Percentiles rank a stretch among this genome's conserved stretches.
Evolutionary conservation across 139 green algal genomes (phyloP).

Genomic region (Raphidocelis subcapitata): DNA sequence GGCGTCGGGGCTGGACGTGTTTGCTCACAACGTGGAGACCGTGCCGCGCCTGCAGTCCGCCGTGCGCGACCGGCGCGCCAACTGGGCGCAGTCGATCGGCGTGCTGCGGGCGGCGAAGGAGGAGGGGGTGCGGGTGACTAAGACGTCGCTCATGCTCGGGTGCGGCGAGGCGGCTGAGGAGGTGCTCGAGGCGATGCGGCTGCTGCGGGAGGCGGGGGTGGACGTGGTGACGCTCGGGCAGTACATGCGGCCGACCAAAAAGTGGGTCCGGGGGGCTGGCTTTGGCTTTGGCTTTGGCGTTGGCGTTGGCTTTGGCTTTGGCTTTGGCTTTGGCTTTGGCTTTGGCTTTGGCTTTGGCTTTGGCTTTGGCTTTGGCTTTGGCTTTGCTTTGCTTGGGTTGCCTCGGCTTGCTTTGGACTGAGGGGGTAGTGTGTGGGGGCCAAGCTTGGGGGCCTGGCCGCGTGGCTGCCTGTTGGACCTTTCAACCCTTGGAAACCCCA

Average conservation of each 20-base stretch:
- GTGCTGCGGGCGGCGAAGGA: constrained; percentile 88
- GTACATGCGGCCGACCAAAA: constrained; percentile 98
- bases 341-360: too few species aligned
- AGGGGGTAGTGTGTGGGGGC: too few species aligned
- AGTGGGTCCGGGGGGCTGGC: constrained; percentile 7
- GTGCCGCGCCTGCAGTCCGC: constrained; percentile 68
- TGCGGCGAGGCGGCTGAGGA: constrained; percentile 91
- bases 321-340: too few species aligned
- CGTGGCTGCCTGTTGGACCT: too few species aligned
- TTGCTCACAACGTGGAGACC: constrained; percentile 99
- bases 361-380: too few species aligned
- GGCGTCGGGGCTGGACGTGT: constrained; percentile 92
- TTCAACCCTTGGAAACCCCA: too few species aligned
- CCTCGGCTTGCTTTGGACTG: too few species aligned
- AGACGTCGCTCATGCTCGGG: constrained; percentile 98
- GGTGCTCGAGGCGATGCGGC: constrained; percentile 59
- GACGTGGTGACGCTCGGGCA: constrained; percentile 98
- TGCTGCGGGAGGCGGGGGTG: constrained; percentile 66
- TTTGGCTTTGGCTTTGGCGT: too few species aligned
- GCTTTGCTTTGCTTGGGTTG: too few species aligned
- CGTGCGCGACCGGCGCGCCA: constrained; percentile 88
- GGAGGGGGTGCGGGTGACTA: constrained; percentile 76
- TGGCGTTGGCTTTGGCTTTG: too few species aligned
- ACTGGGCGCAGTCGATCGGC: constrained; percentile 86
- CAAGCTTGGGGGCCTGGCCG: too few species aligned